phyloP scores from a whole-genome alignment of 2,329 filamentous ascomycete species.

The Fusarium pseudocircinatum region DNA sequence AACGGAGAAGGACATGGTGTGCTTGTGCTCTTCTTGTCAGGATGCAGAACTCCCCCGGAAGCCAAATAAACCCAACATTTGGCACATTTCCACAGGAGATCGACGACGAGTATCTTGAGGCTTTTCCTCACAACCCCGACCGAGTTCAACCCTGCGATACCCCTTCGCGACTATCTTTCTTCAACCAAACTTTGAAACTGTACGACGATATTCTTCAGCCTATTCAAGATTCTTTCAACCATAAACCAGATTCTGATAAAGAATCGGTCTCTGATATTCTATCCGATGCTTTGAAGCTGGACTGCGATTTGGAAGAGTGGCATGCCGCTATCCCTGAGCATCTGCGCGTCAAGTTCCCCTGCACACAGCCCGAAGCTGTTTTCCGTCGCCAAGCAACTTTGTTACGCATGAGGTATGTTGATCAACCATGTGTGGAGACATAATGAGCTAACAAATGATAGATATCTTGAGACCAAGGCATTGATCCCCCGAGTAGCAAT shows the following conservation, averaged over 20 bases:
- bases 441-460: neutral
- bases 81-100: conserved; percentile 34
- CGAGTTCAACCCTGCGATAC: conserved; percentile 30
- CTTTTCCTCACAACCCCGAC: neutral
- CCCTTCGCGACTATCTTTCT: conserved; percentile 38
- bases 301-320: conserved; percentile 38
- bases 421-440: fast-evolving
- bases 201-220: conserved; percentile 35
- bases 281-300: conserved; percentile 27
- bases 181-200: conserved; percentile 34
- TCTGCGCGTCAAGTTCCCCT: conserved; percentile 29
- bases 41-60: conserved; percentile 32
- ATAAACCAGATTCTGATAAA: neutral
- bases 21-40: conserved; percentile 36
- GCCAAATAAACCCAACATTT: conserved; percentile 14
- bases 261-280: conserved; percentile 19
- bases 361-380: conserved; percentile 26
- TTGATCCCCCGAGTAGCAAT: conserved; percentile 35
- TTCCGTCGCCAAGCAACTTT: conserved; percentile 39
- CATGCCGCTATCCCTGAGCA: conserved; percentile 33
- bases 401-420: conserved; percentile 32
- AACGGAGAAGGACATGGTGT: conserved; percentile 41
- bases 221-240: conserved; percentile 25
- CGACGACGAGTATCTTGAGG: conserved; percentile 40
- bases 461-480: conserved; percentile 39